Evolutionary conservation across 306 rosid genomes (phyloP), one percentile per base, ranked within the genome.

Genomic region (Acacia melanoxylon): DNA sequence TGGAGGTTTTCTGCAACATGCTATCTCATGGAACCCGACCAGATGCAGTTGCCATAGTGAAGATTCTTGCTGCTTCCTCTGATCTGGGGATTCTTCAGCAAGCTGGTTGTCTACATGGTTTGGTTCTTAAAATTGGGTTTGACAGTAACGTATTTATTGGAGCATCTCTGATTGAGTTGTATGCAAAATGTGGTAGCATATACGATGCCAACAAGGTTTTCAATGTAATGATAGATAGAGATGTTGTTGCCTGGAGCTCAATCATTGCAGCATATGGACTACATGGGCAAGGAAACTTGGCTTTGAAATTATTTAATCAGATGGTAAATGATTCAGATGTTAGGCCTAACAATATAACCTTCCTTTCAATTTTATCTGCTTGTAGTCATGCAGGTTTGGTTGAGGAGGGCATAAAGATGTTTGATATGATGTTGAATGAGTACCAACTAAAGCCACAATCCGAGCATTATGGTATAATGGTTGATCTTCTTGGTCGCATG

Each of bases 361-460:
- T 92, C 82, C 87, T 89, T 25, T 91, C 94, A 37, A 63, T 91
- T 84, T 81, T 92, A 75, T 91, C 97, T 27, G 94, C 93, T 15
- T 94, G 98, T 82, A 92, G 97, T 86, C 97, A 89, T 87, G 90
- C 93, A 42, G 97, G 98, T 86, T 80, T 91, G 85, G 84, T 94
- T 83, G 82, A 86, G 78, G 88, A 92, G 81, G 97, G 97, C 70
- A 75, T 92, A 58, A 48, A 83, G 65, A 68, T 90, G 72, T 92
- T 94, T 76, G 80, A 89, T 80, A 74, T 68, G 68, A 92, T 94
- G 97, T 74, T 88, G 81, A 81, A 74, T 77, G 72, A 88, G 35
- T 85, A 88, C 81, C 83, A 81, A 72, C 75, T 91, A 82, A 75
- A 80, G 68, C 97, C 97, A 5, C 61, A 85, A 59, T 81, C 86